Percentiles rank a stretch among this genome's conserved stretches.
These are phyloP conservation scores for Rhytidhysteron rufulum DNA, from an alignment of 2,329 filamentous ascomycete genomes.

Conservation along the genomic window DNA sequence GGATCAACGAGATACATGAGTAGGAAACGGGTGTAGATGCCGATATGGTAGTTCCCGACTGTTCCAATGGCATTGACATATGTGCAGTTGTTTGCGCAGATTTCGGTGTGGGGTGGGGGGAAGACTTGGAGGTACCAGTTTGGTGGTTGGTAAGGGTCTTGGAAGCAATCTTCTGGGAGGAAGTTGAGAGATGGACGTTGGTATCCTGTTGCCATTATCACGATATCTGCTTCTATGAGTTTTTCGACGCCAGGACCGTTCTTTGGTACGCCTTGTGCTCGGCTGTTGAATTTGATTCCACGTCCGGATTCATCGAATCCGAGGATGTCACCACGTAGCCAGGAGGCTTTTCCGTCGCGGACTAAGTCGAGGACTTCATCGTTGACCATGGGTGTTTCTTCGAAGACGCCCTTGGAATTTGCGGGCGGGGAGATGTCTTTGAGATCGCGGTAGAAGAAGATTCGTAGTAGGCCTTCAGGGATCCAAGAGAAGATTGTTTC, in stretches of 20 bases:
- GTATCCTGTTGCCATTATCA: slow-evolving; percentile 82
- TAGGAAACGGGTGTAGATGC: slow-evolving; percentile 80
- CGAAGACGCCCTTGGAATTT: slow-evolving; percentile 66
- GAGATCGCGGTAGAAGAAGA: slow-evolving; percentile 80
- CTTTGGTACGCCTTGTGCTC: slow-evolving; percentile 68
- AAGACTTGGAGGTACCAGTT: slow-evolving; percentile 91
- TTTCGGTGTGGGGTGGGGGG: slow-evolving; percentile 66
- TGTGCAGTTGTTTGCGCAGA: slow-evolving; percentile 80
- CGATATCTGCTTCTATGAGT: slow-evolving; percentile 68
- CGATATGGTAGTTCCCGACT: slow-evolving; percentile 84
- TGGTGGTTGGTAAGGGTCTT: slow-evolving; percentile 70
- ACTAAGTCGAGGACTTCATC: slow-evolving; percentile 74
- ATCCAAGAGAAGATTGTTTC: slow-evolving; percentile 75
- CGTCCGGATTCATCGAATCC: slow-evolving; percentile 59
- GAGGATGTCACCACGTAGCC: slow-evolving; percentile 77
- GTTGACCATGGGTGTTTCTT: slow-evolving; percentile 83
- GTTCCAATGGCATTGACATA: slow-evolving; percentile 77
- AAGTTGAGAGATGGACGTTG: slow-evolving; percentile 70
- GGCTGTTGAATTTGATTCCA: slow-evolving; percentile 68
- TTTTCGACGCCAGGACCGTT: slow-evolving; percentile 67
- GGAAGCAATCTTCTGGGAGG: slow-evolving; percentile 68
- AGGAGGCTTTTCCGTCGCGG: slow-evolving; percentile 66
- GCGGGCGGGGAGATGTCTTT: slow-evolving; percentile 64
- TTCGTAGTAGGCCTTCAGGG: slow-evolving; percentile 69
- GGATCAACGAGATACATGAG: slow-evolving; percentile 84